These are phyloP conservation scores for Wickerhamomyces bovis DNA, from an alignment of 805 yeast species.

Conservation along the genomic window DNA sequence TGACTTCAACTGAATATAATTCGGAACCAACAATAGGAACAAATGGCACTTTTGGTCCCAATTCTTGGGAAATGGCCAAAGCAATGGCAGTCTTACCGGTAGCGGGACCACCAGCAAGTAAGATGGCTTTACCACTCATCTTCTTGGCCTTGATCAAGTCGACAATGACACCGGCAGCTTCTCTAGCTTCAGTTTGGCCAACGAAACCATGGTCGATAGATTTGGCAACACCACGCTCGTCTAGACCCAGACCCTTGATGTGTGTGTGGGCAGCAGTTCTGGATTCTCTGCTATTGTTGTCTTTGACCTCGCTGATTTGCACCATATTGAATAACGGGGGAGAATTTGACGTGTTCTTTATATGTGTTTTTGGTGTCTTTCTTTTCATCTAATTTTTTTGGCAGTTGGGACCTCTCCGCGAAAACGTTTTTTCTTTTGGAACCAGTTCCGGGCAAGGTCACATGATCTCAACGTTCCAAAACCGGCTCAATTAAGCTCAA, in stretches of 20 bases:
- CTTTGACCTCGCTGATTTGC: constrained; percentile 71
- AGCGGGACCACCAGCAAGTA: constrained; percentile 96
- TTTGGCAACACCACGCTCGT: constrained; percentile 82
- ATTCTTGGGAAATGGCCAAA: constrained; percentile 88
- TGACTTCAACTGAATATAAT: constrained; percentile 90
- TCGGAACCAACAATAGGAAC: constrained; percentile 97
- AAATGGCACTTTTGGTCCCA: constrained; percentile 96
- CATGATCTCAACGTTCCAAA: neutral
- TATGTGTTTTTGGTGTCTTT: neutral
- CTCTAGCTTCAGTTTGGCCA: constrained; percentile 68
- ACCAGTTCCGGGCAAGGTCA: neutral
- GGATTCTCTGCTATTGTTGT: constrained; percentile 41
- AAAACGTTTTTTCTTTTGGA: neutral
- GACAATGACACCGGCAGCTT: constrained; percentile 92
- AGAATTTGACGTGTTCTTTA: neutral
- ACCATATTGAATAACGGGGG: constrained; percentile 42
- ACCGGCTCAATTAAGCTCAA: constrained; percentile 7
- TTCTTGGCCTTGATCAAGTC: constrained; percentile 88
- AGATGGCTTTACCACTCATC: constrained; percentile 93
- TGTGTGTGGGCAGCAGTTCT: constrained; percentile 97
- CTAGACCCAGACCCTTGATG: constrained; percentile 90
- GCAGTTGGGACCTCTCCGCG: neutral
- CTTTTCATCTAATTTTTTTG: neutral
- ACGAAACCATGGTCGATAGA: constrained; percentile 82
- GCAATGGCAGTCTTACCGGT: constrained; percentile 98